Base-by-base conservation (phyloP, 352 stramenopile genomes). In the Blastocystis sp. region DNA sequence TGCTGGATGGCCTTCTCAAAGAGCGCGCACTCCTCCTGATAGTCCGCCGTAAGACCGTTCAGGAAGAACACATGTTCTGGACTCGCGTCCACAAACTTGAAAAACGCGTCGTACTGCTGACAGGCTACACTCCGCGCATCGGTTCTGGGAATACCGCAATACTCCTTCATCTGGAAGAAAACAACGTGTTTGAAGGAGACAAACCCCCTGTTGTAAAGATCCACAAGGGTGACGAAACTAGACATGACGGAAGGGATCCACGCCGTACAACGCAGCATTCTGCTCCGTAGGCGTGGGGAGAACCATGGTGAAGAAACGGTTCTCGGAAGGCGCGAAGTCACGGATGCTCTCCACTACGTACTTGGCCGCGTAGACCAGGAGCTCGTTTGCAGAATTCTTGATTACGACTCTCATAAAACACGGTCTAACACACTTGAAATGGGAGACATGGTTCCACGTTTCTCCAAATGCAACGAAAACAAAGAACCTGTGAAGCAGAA, bases 81-180 rank as follows among this genome's bases (percentile, higher is more conserved):
- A 53, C n/a, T 38, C 34, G 52, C 66, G 28, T 76, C 66, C 48
- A 76, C 66, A 56, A 59, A 23, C 38, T 76, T 76, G 38, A 76
- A 76, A 23, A 76, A 76, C 3, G 48, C 66, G 21, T 76, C 66
- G 52, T 76, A 76, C 21, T 59, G 66, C 48, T 53, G 23, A n/a
- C 52, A 76, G 2, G 66, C 66, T 28, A 60, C n/a, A 48, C 66
- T 76, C 21, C 66, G 66, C 28, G 9, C 28, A 76, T 76, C 66
- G 21, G 41, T 76, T 45, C 52, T 76, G 5, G 41, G 34, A 52
- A 76, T 56, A 60, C 66, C 66, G 28, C 38, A 17, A 21, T 60
- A 76, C 48, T 76, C 66, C 23, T 76, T 38, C 52, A 76, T 23
- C 38, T 76, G 66, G 38, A 76, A 76, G 38, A 76, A 76, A 17